Evolutionary conservation across 164 flowering plant genomes (phyloP).

Genomic region (Kingdonia uniflora): DNA sequence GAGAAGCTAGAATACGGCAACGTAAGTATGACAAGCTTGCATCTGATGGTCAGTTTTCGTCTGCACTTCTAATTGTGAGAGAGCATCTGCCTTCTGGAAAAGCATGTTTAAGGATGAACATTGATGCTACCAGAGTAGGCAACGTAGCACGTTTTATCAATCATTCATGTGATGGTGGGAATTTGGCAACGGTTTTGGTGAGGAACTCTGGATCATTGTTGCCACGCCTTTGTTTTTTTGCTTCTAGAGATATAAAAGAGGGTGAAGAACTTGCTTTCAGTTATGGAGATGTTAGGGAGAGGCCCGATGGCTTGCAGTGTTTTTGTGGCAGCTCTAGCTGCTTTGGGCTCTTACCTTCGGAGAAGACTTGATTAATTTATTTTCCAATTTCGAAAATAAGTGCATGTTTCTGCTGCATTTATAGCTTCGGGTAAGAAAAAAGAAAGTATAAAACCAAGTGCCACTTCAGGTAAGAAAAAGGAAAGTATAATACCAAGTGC

Average conservation of each 20-base stretch:
- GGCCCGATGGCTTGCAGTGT: slow-evolving; percentile 42
- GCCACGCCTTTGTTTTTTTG: slow-evolving; percentile 82
- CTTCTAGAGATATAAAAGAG: slow-evolving; percentile 55
- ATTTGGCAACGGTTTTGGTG: slow-evolving; percentile 48
- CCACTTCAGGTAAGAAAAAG: too few relatives aligned
- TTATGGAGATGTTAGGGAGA: slow-evolving; percentile 54
- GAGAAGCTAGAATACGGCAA: slow-evolving; percentile 72
- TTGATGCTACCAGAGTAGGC: slow-evolving; percentile 78
- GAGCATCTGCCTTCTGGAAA: slow-evolving; percentile 91
- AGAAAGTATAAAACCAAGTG: too few relatives aligned
- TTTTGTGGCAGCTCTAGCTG: slow-evolving; percentile 69
- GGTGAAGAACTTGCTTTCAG: slow-evolving; percentile 84
- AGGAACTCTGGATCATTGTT: slow-evolving; percentile 58
- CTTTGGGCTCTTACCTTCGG: slow-evolving; percentile 68
- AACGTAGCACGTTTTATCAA: slow-evolving; percentile 81
- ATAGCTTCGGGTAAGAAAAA: too few relatives aligned
- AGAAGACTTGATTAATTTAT: slow-evolving; percentile 35
- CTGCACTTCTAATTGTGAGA: slow-evolving; percentile 81
- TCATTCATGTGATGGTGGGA: slow-evolving; percentile 94
- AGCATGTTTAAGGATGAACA: slow-evolving; percentile 75
- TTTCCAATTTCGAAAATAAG: background rate
- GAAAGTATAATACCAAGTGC: too few relatives aligned
- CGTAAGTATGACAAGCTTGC: slow-evolving; percentile 46
- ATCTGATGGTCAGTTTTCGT: slow-evolving; percentile 24
- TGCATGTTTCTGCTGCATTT: background rate